Percentiles rank a stretch among this genome's conserved stretches.
phyloP scores from a whole-genome alignment of 345 rosid species.

The Aquilaria malaccensis region DNA sequence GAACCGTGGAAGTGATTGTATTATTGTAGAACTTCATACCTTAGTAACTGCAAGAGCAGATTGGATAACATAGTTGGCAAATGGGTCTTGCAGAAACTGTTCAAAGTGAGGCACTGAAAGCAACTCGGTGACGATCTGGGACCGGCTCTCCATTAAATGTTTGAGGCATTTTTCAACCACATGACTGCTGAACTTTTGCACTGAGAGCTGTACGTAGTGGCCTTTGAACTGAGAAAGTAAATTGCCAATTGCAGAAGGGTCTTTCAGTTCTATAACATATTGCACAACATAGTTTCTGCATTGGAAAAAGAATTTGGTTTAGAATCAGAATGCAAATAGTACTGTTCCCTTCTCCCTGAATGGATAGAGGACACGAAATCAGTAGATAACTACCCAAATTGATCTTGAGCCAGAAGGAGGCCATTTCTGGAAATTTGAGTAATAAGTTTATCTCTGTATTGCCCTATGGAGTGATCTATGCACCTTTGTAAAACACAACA shows the following conservation, averaged over 20 bases:
- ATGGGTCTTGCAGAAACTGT: conserved; percentile 65
- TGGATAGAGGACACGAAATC: neutral
- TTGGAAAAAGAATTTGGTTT: conserved; percentile 7
- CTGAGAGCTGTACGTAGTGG: conserved; percentile 51
- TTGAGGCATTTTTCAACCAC: conserved; percentile 68
- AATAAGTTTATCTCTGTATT: conserved; percentile 38
- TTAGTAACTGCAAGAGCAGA: conserved; percentile 55
- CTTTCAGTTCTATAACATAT: conserved; percentile 46
- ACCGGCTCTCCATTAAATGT: conserved; percentile 37
- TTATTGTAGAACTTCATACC: conserved; percentile 18
- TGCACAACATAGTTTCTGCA: conserved; percentile 78
- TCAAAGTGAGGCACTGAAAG: conserved; percentile 48
- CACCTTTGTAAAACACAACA: conserved; percentile 73
- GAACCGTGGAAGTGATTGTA: neutral
- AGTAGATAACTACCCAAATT: conserved; percentile 46
- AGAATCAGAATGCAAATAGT: neutral
- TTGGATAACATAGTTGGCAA: conserved; percentile 72
- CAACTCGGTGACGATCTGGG: conserved; percentile 47
- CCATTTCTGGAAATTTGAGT: conserved; percentile 43
- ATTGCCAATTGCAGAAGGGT: conserved; percentile 25
- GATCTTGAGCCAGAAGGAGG: conserved; percentile 63
- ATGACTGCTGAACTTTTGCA: conserved; percentile 73
- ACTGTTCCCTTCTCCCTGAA: neutral
- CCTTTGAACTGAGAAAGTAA: conserved; percentile 41
- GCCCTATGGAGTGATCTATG: conserved; percentile 43